Evolutionary conservation across 306 rosid species (phyloP), one percentile per base, ranked within the genome.

Genomic region (Canavalia gladiata): DNA sequence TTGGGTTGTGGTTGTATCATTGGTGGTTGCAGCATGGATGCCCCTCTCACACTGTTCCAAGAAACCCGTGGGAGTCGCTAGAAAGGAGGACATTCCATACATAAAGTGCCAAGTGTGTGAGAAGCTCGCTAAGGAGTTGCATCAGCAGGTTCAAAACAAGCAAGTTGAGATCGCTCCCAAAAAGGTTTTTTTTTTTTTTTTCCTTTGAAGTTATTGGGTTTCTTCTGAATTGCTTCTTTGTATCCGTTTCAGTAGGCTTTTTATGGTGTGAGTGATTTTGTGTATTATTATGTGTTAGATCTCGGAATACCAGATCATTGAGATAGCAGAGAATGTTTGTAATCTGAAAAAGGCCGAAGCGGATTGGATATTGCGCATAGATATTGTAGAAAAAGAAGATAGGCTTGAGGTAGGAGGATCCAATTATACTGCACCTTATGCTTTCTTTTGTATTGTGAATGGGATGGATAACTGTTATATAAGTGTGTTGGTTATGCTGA

Each of bases 81-180:
- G 99, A 77, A 95, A 86, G 74, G 99, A 93, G 63, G 98, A 95
- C 54, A 70, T 93, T 75, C 97, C 97, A 0, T 93, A 83, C 77
- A 93, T 95, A 72, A 90, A 87, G 86, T 95, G 98, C 60, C 99
- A 95, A 74, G 99, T 93, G 4, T 95, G 99, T 82, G 93, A 93
- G 84, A 90, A 83, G 85, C 94, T 95, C 33, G 97, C 93, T n/a
- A 88, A 90, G 50, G 90, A 93, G 70, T 78, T 95, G 79, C 63
- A 88, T 85, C 86, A 81, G 9, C 98, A 87, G 68, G 97, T 93
- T 80, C 84, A 90, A 75, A 90, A 89, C 70, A 90, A 91, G 84
- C 84, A 80, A 87, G 87, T 96, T 62, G 87, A 93, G 90, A 91
- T 90, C 87, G 75, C 91, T 69, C 94, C 97, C 82, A 95, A 91